phyloP scores from a whole-genome alignment of 345 rosid genomes.

The Corchorus olitorius region DNA sequence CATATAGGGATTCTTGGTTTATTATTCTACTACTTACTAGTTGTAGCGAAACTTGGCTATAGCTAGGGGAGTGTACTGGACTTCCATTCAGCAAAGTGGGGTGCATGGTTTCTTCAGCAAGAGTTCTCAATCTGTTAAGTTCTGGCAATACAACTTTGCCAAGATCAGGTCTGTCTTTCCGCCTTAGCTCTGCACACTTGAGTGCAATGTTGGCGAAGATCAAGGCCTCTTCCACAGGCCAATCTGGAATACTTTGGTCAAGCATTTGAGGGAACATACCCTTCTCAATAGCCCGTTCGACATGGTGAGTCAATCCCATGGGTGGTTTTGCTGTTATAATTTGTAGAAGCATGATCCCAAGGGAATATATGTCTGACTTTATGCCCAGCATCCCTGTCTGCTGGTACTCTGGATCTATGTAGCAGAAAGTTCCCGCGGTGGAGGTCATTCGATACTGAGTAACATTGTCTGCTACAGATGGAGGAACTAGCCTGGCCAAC shows the following conservation, averaged over 20 bases:
- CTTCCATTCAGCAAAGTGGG: conserved; percentile 29
- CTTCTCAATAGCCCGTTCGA: conserved; percentile 60
- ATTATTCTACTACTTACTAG: conserved; percentile 31
- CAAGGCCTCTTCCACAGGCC: conserved; percentile 83
- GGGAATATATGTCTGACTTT: conserved; percentile 80
- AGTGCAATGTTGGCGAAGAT: conserved; percentile 62
- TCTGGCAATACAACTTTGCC: conserved; percentile 67
- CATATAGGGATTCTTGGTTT: neutral
- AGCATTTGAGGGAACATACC: conserved; percentile 55
- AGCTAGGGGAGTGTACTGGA: conserved; percentile 28
- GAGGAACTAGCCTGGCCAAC: conserved; percentile 86
- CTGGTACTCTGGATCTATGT: conserved; percentile 92
- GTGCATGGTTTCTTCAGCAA: conserved; percentile 56
- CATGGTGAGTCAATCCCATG: conserved; percentile 79
- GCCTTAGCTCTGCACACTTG: conserved; percentile 69
- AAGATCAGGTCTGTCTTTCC: conserved; percentile 86
- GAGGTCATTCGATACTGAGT: conserved; percentile 90
- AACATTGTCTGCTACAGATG: conserved; percentile 70
- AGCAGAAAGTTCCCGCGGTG: conserved; percentile 90
- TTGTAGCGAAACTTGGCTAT: conserved; percentile 40
- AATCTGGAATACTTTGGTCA: conserved; percentile 66
- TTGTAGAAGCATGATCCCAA: conserved; percentile 81
- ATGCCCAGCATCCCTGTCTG: conserved; percentile 89
- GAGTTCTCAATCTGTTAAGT: conserved; percentile 59
- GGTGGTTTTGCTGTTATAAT: conserved; percentile 71